These are phyloP conservation scores for Saccharomycodes ludwigii DNA, from an alignment of 805 yeast species.

Conservation along the genomic window DNA sequence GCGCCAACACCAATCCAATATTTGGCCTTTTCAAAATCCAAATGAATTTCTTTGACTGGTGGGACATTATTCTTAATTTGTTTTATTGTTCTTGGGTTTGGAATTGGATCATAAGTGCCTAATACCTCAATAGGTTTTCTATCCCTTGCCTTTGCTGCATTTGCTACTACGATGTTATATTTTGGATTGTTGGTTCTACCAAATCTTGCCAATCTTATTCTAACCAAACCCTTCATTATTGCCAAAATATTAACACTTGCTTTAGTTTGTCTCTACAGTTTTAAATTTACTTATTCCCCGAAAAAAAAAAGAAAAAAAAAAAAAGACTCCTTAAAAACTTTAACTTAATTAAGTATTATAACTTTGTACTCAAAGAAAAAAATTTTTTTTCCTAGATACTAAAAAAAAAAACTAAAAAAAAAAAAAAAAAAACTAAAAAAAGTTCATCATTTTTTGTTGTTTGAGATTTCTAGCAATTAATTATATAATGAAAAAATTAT, in stretches of 20 bases:
- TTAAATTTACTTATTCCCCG: too few relatives aligned
- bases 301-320: too few relatives aligned
- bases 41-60: conserved; percentile 64
- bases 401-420: conserved; percentile 8
- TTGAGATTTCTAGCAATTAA: too few relatives aligned
- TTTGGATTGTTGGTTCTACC: conserved; percentile 82
- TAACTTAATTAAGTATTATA: too few relatives aligned
- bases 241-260: too few relatives aligned
- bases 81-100: conserved; percentile 38
- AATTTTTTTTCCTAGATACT: conserved; percentile 3
- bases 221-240: conserved; percentile 1
- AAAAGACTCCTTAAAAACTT: too few relatives aligned
- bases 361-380: too few relatives aligned
- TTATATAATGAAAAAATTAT: too few relatives aligned
- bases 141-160: conserved; percentile 65
- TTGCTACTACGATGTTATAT: conserved; percentile 85
- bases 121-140: conserved; percentile 86
- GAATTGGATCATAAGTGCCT: conserved; percentile 81
- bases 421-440: too few relatives aligned
- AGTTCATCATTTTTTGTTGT: too few relatives aligned
- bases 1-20: conserved; percentile 99
- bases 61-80: conserved; percentile 44
- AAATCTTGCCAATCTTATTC: conserved; percentile 84
- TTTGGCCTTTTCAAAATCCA: conserved; percentile 81
- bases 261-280: too few relatives aligned